Evolutionary conservation across 306 rosid genomes (phyloP).

Genomic region (Mucuna pruriens): DNA sequence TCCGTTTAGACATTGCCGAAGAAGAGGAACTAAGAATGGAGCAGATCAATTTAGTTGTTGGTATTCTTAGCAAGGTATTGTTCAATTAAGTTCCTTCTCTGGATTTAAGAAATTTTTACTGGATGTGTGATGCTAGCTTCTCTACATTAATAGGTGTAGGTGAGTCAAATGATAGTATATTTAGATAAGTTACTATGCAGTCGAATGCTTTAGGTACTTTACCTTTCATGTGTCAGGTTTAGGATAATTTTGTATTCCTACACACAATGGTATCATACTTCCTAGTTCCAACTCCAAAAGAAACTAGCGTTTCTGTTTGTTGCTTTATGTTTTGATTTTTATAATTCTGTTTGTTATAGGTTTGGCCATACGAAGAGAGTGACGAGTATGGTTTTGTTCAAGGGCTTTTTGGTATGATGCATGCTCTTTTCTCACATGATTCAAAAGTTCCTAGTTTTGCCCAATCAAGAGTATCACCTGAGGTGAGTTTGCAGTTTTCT

Average conservation of each 20-base stretch:
- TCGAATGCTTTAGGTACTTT: conserved; percentile 12
- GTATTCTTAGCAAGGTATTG: conserved; percentile 90
- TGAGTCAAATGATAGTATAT: neutral
- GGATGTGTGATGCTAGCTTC: conserved; percentile 28
- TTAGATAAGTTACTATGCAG: neutral
- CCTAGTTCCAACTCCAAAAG: neutral
- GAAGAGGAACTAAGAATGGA: conserved; percentile 80
- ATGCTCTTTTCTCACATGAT: conserved; percentile 67
- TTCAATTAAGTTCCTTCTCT: conserved; percentile 1
- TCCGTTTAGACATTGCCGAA: conserved; percentile 71
- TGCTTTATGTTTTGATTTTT: conserved; percentile 33
- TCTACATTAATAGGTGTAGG: conserved; percentile 18
- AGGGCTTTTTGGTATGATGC: conserved; percentile 89
- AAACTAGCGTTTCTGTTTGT: neutral
- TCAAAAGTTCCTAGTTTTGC: conserved; percentile 55
- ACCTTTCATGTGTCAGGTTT: neutral
- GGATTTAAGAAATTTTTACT: conserved; percentile 15
- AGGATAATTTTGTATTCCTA: conserved; percentile 1
- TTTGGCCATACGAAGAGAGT: conserved; percentile 94
- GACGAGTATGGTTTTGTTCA: conserved; percentile 89
- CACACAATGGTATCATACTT: neutral
- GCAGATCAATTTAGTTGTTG: conserved; percentile 91
- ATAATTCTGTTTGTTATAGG: conserved; percentile 56
- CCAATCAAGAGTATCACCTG: conserved; percentile 56
- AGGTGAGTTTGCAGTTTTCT: conserved; percentile 54